Conservation (phyloP, 108 stramenopile species). For the Skeletonema potamos region DNA sequence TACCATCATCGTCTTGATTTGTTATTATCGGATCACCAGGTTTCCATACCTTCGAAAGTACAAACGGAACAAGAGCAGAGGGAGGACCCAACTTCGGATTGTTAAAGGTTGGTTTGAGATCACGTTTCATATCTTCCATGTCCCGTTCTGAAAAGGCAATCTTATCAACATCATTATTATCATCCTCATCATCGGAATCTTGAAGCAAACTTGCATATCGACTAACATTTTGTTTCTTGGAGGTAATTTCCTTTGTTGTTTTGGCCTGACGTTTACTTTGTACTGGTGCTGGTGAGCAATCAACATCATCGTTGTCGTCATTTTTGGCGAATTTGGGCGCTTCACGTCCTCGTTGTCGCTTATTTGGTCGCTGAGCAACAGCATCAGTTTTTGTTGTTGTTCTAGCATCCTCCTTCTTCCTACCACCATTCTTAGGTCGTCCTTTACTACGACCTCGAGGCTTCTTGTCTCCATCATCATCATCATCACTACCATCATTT, state of each 20-base stretch:
- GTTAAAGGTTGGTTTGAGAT: constrained; percentile 63
- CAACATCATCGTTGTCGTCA: background rate
- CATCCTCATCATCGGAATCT: constrained; percentile 15
- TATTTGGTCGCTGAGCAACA: background rate
- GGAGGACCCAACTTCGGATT: constrained; percentile 71
- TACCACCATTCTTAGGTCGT: constrained; percentile 3
- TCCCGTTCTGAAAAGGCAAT: constrained; percentile 14
- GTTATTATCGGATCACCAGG: constrained; percentile 4
- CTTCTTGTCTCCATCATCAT: constrained; percentile 6
- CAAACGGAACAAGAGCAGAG: constrained; percentile 44
- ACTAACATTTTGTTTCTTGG: background rate
- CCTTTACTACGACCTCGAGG: background rate
- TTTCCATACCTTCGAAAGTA: constrained; percentile 19
- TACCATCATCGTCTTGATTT: constrained; percentile 27
- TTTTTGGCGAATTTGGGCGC: background rate
- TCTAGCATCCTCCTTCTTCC: background rate
- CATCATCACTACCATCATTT: constrained; percentile 11
- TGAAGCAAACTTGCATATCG: constrained; percentile 4
- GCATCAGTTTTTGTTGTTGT: background rate
- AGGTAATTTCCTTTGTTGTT: background rate
- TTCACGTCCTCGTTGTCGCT: background rate
- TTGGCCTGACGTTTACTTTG: background rate
- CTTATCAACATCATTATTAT: constrained; percentile 1
- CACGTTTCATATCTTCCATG: constrained; percentile 1
- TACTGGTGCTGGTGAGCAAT: background rate